A percentile compares a stretch with the other conserved stretches of the same genome.
Evolutionary conservation across 495 filamentous ascomycete genomes (phyloP).

Genomic region (Neurospora tetrasperma): DNA sequence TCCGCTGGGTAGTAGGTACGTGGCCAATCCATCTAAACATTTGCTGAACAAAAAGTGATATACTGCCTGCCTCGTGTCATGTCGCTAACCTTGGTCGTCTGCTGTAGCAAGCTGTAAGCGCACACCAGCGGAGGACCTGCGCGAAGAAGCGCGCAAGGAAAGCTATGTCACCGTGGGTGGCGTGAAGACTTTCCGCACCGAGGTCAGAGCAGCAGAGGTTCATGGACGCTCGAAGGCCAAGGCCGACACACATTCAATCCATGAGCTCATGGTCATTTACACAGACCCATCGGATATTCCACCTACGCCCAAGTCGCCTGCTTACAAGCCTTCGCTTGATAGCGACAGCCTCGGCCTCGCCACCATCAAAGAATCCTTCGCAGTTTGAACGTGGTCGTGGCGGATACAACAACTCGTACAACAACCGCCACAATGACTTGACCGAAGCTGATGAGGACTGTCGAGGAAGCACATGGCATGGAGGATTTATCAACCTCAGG

Average conservation of each 20-base stretch:
- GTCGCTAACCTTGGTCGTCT: neutral
- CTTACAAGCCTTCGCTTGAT: conserved; percentile 15
- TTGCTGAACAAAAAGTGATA: neutral
- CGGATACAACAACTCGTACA: neutral
- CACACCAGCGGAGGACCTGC: neutral
- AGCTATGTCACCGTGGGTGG: conserved; percentile 60
- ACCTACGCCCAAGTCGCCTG: conserved; percentile 63
- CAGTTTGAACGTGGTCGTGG: neutral
- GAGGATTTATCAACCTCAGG: neutral
- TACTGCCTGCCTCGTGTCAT: neutral
- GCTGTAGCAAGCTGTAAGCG: neutral
- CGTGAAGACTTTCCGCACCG: conserved; percentile 43
- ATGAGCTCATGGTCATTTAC: conserved; percentile 74
- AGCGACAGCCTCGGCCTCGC: neutral
- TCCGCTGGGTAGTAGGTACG: neutral
- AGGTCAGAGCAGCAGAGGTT: conserved; percentile 44
- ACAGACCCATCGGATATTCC: conserved; percentile 65
- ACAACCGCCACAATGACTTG: neutral
- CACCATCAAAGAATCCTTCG: neutral
- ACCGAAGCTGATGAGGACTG: neutral
- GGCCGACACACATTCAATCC: no score
- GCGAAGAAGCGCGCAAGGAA: conserved; percentile 34
- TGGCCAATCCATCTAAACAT: neutral
- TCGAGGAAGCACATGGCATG: neutral
- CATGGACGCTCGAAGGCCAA: conserved; percentile 59